A percentile compares a stretch with the other conserved stretches of the same genome.
These are phyloP conservation scores for Vickermania spadyakhi DNA, from an alignment of 208 protist species.

Conservation along the genomic window DNA sequence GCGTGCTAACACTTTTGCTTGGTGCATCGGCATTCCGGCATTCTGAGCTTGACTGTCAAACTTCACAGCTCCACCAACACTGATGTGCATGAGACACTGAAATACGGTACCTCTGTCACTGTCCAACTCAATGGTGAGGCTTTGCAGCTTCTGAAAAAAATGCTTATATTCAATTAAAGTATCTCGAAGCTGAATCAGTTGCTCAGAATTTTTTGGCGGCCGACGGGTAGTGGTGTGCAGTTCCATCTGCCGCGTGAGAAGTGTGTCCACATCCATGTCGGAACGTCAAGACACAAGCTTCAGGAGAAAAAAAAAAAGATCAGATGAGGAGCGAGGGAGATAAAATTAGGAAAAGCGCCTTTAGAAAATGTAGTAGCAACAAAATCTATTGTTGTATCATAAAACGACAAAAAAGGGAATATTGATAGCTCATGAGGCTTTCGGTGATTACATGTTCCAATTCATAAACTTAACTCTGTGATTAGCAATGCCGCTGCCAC, in stretches of 20 bases:
- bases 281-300: background rate
- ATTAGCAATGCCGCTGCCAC: too few species aligned
- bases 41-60: constrained; percentile 76
- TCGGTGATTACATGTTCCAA: too few species aligned
- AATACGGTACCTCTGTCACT: constrained; percentile 59
- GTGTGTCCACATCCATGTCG: constrained; percentile 46
- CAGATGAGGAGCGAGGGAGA: too few species aligned
- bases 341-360: too few species aligned
- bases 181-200: constrained; percentile 50
- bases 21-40: constrained; percentile 82
- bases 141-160: constrained; percentile 50
- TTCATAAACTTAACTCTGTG: too few species aligned
- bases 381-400: too few species aligned
- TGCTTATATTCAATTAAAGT: constrained; percentile 44
- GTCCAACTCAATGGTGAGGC: constrained; percentile 22
- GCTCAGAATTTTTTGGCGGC: constrained; percentile 43
- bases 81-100: constrained; percentile 84
- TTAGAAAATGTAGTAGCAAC: too few species aligned
- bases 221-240: constrained; percentile 69
- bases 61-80: constrained; percentile 54
- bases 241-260: constrained; percentile 86
- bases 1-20: constrained; percentile 83
- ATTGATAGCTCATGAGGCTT: too few species aligned
- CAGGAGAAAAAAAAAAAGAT: too few species aligned
- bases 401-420: too few species aligned